Evolutionary conservation across 192 early-diverging fungal genomes (phyloP), one percentile per base, ranked within the genome.

Genomic region (Endogone sp.): DNA sequence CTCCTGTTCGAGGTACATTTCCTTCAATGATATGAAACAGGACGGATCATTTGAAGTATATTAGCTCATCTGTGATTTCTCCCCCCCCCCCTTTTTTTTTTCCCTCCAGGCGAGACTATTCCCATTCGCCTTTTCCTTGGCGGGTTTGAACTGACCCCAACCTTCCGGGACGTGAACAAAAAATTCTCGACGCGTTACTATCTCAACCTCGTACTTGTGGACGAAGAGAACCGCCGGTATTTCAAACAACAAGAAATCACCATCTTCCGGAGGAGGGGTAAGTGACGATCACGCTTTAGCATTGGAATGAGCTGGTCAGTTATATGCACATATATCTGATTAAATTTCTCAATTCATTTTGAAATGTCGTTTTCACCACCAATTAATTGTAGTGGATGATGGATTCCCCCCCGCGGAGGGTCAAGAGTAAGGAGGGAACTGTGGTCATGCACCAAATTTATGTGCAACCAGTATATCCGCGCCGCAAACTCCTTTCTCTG

Each of bases 211-310:
- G 97, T 99, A 11, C 84, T 99, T 21, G 90, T 99, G 64, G 98
- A 99, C 76, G 96, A 99, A 73, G 98, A 99, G 79, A 98, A 97
- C 81, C 83, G 98, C 57, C 85, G 97, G 63, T 99, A 99, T 78
- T 99, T 98, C 74, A 99, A 98, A 84, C 97, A 98, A 81, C 96
- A 98, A 81, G 98, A 99, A 69, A 94, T 94, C 37, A 94, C 92
- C 22, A 87, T 94, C 32, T 93, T 86, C 80, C 78, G 92, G 69
- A 83, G 85, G 56, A 77, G 66, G 66, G 70, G 82, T 80, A 74
- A 65, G 69, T 65, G 24, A 10, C n/a, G 28, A 24, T 20, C 8
- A 11, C 56, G 9, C 64, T 32, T 25, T 65, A 24, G 24, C 16
- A 63, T 10, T 55, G 44, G 27, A 29, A 67, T 23, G 23, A 59